Base-by-base conservation (phyloP, 306 rosid species). In the Senna siamea region DNA sequence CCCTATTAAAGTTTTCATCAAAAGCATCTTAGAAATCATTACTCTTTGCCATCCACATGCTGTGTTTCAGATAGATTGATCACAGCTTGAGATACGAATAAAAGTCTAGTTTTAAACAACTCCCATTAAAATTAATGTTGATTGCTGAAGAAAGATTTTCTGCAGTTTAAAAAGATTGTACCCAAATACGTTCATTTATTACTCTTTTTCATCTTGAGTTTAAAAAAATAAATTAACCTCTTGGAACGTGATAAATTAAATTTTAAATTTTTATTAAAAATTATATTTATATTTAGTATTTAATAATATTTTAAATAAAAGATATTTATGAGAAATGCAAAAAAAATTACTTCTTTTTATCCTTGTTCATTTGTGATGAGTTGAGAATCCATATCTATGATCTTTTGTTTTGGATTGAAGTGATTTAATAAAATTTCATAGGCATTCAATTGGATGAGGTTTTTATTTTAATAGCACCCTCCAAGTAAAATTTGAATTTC, bases 291-390 rank as follows among this genome's bases (percentile, higher is more conserved):
- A n/a, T n/a, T n/a, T n/a, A n/a, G n/a, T n/a, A n/a, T n/a, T n/a
- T n/a, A n/a, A n/a, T n/a, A n/a, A n/a, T n/a, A n/a, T n/a, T n/a
- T n/a, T n/a, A n/a, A n/a, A n/a, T n/a, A n/a, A n/a, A n/a, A n/a
- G n/a, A n/a, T n/a, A n/a, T n/a, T n/a, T n/a, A n/a, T n/a, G n/a
- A n/a, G n/a, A n/a, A n/a, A n/a, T n/a, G n/a, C n/a, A n/a, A n/a
- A n/a, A n/a, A n/a, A n/a, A n/a, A n/a, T n/a, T n/a, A 26, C 19
- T 63, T 63, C 32, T 44, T 40, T 51, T 23, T 40, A 74, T 63
- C 70, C 20, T 23, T 52, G 53, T 65, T 64, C 56, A 53, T 52
- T 74, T 61, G 11, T 20, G 55, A 52, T 17, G 46, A n/a, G 26
- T 17, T 20, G 53, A 61, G 78, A 73, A 35, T 48, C 53, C 15